Evolutionary conservation across 23 red algal species (phyloP).

Genomic region (Cyanidium caldarium): DNA sequence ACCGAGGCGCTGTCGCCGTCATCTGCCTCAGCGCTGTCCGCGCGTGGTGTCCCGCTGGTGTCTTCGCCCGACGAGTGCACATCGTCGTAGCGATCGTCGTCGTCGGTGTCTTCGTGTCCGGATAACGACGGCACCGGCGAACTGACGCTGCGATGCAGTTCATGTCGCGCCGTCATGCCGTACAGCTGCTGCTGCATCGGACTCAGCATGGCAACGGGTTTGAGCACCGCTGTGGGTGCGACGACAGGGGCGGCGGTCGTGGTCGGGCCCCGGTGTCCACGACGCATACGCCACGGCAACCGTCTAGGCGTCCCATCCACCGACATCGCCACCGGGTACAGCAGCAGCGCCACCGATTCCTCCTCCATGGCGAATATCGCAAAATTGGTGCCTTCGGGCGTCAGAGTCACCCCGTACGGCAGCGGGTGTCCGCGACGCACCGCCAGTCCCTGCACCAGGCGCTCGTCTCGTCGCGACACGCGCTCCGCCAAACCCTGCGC

Average conservation of each 20-base stretch:
- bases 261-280: too few relatives aligned
- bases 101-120: not conserved
- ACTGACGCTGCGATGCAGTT: too few relatives aligned
- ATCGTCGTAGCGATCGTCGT: not conserved
- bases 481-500: not conserved
- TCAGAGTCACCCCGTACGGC: slow-evolving; percentile 41
- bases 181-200: too few relatives aligned
- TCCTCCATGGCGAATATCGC: slow-evolving; percentile 64
- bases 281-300: too few relatives aligned
- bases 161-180: too few relatives aligned
- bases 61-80: not conserved
- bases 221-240: too few relatives aligned
- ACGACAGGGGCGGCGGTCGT: not conserved
- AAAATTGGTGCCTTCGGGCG: slow-evolving; percentile 65
- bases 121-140: not conserved
- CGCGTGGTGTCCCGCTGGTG: not conserved
- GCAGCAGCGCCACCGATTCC: slow-evolving; percentile 21
- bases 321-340: slow-evolving; percentile 7
- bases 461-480: not conserved
- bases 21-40: not conserved
- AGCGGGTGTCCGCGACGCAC: slow-evolving; percentile 28
- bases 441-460: not conserved
- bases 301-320: not conserved
- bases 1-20: not conserved
- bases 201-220: too few relatives aligned